Percentiles rank a stretch among this genome's conserved stretches.
phyloP scores from a whole-genome alignment of 768 basidiomycete genomes.

The Lactarius sanguifluus region DNA sequence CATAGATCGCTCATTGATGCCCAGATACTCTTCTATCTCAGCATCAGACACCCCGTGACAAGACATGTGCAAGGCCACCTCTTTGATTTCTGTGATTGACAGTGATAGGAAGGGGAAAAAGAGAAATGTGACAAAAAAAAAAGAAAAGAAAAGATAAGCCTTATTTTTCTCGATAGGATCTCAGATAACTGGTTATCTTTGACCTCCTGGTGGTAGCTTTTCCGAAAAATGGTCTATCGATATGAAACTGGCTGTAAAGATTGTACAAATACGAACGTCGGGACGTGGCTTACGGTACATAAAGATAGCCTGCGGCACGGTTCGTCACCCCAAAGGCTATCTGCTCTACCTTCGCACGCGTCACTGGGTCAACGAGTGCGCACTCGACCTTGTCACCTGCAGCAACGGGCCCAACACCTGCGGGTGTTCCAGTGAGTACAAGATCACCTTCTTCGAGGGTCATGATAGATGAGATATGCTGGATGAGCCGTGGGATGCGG shows the following conservation, averaged over 20 bases:
- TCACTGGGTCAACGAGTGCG: constrained; percentile 52
- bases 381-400: constrained; percentile 83
- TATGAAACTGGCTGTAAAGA: not conserved
- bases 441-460: constrained; percentile 95
- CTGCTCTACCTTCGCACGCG: constrained; percentile 55
- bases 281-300: constrained; percentile 33
- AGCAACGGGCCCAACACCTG: constrained; percentile 78
- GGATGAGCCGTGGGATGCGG: constrained; percentile 81
- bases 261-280: not conserved
- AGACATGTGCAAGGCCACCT: too few relatives aligned
- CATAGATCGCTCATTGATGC: too few relatives aligned
- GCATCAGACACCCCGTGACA: too few relatives aligned
- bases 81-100: too few relatives aligned
- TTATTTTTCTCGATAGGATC: too few relatives aligned
- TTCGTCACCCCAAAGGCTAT: constrained; percentile 65
- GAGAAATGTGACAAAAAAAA: too few relatives aligned
- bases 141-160: too few relatives aligned
- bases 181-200: too few relatives aligned
- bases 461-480: constrained; percentile 95
- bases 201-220: too few relatives aligned
- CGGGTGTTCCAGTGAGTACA: constrained; percentile 89
- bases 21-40: too few relatives aligned
- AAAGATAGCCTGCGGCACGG: constrained; percentile 69
- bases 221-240: too few relatives aligned
- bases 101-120: too few relatives aligned